A percentile compares a stretch with the other conserved stretches of the same genome.
Conservation (phyloP, 2,329 filamentous ascomycete species). For the Septoria petroselini region DNA sequence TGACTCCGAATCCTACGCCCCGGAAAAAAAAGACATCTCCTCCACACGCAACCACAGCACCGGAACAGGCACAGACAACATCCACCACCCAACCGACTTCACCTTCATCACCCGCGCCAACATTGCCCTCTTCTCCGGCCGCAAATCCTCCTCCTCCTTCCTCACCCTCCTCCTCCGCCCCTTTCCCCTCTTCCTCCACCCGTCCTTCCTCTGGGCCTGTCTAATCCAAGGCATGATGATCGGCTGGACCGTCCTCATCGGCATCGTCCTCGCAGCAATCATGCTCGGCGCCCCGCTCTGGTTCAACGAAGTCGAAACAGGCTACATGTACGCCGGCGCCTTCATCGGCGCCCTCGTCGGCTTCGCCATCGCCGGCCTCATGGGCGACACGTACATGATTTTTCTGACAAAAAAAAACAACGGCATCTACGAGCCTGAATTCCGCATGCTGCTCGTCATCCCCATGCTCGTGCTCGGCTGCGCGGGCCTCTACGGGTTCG, state of each 20-base stretch:
- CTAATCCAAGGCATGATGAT: constrained; percentile 87
- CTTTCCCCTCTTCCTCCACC: constrained; percentile 78
- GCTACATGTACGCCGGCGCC: constrained; percentile 82
- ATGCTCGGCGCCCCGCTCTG: constrained; percentile 78
- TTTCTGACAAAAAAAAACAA: constrained; percentile 69
- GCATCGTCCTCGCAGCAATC: constrained; percentile 75
- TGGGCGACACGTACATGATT: constrained; percentile 70
- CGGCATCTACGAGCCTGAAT: constrained; percentile 88
- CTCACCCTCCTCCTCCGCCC: constrained; percentile 65
- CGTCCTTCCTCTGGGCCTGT: constrained; percentile 76
- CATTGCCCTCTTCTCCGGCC: constrained; percentile 66
- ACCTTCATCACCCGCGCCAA: constrained; percentile 27
- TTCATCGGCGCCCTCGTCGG: constrained; percentile 80
- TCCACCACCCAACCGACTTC: constrained; percentile 17
- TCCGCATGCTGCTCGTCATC: constrained; percentile 76
- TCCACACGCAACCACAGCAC: neutral
- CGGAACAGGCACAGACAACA: constrained; percentile 1
- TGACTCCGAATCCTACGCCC: neutral
- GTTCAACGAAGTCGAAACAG: constrained; percentile 76
- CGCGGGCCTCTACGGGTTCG: constrained; percentile 80
- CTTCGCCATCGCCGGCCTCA: constrained; percentile 68
- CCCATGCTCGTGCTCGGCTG: constrained; percentile 76
- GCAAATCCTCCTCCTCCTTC: constrained; percentile 75
- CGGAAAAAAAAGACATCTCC: constrained; percentile 1
- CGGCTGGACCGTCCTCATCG: constrained; percentile 93